A percentile compares a stretch with the other conserved stretches of the same genome.
Evolutionary conservation across 306 rosid species (phyloP).

Genomic region (Rosa chinensis): DNA sequence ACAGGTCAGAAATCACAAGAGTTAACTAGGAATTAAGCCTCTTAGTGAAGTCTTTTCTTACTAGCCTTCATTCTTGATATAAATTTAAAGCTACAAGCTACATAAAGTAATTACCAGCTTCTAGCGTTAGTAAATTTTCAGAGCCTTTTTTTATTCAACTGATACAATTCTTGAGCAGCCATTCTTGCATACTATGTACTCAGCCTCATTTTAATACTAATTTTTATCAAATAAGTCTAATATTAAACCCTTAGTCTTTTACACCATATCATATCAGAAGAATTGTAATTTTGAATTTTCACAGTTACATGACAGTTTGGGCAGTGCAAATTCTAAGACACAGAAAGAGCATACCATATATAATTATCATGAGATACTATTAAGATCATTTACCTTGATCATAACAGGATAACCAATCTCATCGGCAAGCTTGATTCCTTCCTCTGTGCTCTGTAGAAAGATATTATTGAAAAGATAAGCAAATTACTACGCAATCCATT

Average conservation of each 20-base stretch:
- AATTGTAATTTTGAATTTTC: neutral
- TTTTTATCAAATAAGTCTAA: neutral
- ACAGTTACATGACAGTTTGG: neutral
- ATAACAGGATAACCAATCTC: conserved; percentile 98
- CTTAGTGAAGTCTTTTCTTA: neutral
- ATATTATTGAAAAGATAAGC: conserved; percentile 13
- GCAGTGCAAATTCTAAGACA: neutral
- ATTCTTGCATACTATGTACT: neutral
- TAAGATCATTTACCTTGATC: conserved; percentile 72
- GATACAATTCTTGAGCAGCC: neutral
- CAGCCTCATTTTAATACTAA: neutral
- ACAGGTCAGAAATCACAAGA: neutral
- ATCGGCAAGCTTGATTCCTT: conserved; percentile 74
- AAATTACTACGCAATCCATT: conserved; percentile 23
- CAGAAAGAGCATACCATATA: neutral
- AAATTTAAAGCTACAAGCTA: neutral
- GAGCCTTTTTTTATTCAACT: neutral
- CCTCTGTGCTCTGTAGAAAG: conserved; percentile 76
- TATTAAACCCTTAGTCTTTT: neutral
- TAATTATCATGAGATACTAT: conserved; percentile 7
- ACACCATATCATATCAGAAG: neutral
- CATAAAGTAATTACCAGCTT: conserved; percentile 2
- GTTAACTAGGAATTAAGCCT: neutral
- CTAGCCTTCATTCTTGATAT: neutral
- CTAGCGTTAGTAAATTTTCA: neutral